Base-by-base conservation (phyloP, 371 early-diverging fungal species). In the Chytridium lagenaria region DNA sequence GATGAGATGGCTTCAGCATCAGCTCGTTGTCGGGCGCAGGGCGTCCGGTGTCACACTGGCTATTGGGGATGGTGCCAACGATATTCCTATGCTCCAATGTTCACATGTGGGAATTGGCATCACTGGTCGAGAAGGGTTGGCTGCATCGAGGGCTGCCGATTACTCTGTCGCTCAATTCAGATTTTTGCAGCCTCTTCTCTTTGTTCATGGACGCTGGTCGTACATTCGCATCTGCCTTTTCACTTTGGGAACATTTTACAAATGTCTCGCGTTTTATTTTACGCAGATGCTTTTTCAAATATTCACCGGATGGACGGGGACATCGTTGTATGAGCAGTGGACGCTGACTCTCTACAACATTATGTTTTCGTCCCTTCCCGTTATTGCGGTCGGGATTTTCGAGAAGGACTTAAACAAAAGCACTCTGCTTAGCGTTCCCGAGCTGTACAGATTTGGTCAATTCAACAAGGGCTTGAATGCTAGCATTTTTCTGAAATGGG, bases 51-150 rank as follows among this genome's bases (percentile, higher is more conserved):
- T 78, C 22, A 78, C 75, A 1, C 49, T 76, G 40, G 77, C 74
- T 12, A 64, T 73, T 37, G 98, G 99, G 49, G 99, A 99, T 82
- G 99, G 99, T 50, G 98, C 98, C 40, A 99, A 99, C 79, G 99
- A 99, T 81, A 98, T 99, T 2, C 90, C 93, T 31, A 99, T 99
- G 99, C 93, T 99, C 71, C 94, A 95, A 81, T 94, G 95, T 30
- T 96, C 99, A 1, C 95, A 98, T 78, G 96, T 99, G 0, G 89
- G 90, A 15, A 51, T 99, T 30, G 99, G 99, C 69, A 98, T 99
- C 73, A 93, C 92, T 69, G 99, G 99, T 59, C 91, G 93, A 68
- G 99, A 99, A 80, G 99, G 99, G 50, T 87, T 96, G 23, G 98
- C 98, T 73, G 99, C 99, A 5, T 94, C 97, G 28, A 90, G 98